Conservation (phyloP, 2,329 filamentous ascomycete genomes). For the Botryotinia globosa region DNA sequence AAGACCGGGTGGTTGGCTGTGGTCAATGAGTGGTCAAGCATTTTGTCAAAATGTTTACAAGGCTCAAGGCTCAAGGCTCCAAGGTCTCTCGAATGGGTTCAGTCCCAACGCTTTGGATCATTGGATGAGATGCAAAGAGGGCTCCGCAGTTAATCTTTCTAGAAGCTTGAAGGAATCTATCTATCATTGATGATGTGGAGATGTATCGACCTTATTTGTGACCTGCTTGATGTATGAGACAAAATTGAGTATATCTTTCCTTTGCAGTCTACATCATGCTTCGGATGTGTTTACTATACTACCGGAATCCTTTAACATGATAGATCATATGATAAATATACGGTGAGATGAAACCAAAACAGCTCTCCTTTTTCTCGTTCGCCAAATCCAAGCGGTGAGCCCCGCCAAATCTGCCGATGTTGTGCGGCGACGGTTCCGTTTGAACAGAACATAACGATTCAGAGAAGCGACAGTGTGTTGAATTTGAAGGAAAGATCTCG, state of each 20-base stretch:
- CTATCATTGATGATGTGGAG: constrained; percentile 12
- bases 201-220: neutral
- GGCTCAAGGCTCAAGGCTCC: constrained; percentile 14
- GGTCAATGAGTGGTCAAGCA: neutral
- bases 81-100: neutral
- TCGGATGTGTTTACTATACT: neutral
- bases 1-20: neutral
- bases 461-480: neutral
- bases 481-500: neutral
- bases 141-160: constrained; percentile 21
- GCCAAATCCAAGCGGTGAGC: constrained; percentile 9
- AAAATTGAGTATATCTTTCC: neutral
- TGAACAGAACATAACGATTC: neutral
- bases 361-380: constrained; percentile 3
- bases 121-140: constrained; percentile 10
- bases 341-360: constrained; percentile 9
- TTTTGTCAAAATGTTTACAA: constrained; percentile 8
- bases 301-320: neutral
- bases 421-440: neutral
- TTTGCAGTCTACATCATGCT: neutral
- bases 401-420: neutral
- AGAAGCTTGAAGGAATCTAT: constrained; percentile 12
- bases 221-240: constrained; percentile 5
- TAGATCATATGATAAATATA: neutral
- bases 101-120: constrained; percentile 19